Percentiles rank a stretch among this genome's conserved stretches.
Conservation (phyloP, 768 basidiomycete species). For the Porphyrellus cyaneotinctus region DNA sequence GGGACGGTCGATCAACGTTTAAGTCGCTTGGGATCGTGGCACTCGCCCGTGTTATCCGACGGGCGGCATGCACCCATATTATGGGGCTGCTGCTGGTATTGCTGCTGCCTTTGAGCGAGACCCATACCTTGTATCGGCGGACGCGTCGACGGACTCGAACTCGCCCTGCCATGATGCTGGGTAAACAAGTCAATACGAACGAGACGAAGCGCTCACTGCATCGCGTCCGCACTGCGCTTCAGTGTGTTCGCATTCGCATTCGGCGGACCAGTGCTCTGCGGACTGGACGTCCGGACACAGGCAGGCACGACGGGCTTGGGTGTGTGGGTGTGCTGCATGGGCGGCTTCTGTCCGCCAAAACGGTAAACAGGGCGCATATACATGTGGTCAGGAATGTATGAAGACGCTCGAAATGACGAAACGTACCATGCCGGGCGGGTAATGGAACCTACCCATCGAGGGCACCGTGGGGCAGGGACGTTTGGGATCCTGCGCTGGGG, state of each 20-base stretch:
- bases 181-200: background rate
- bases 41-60: constrained; percentile 25
- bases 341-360: constrained; percentile 11
- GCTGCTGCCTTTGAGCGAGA: constrained; percentile 32
- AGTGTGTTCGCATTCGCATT: constrained; percentile 9
- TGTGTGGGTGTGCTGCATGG: background rate
- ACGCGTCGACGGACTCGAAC: constrained; percentile 18
- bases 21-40: constrained; percentile 38
- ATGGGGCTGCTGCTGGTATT: constrained; percentile 1
- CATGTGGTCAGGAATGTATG: background rate
- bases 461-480: constrained; percentile 5
- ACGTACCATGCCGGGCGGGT: constrained; percentile 44
- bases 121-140: constrained; percentile 38
- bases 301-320: constrained; percentile 3
- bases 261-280: constrained; percentile 3
- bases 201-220: constrained; percentile 23
- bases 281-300: constrained; percentile 7
- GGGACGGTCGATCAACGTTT: constrained; percentile 28
- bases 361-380: constrained; percentile 1
- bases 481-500: background rate
- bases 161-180: background rate
- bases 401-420: background rate
- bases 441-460: constrained; percentile 49
- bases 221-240: constrained; percentile 34
- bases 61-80: constrained; percentile 17